Evolutionary conservation across 768 basidiomycete genomes (phyloP).

Genomic region (Kwoniella newhampshirensis): DNA sequence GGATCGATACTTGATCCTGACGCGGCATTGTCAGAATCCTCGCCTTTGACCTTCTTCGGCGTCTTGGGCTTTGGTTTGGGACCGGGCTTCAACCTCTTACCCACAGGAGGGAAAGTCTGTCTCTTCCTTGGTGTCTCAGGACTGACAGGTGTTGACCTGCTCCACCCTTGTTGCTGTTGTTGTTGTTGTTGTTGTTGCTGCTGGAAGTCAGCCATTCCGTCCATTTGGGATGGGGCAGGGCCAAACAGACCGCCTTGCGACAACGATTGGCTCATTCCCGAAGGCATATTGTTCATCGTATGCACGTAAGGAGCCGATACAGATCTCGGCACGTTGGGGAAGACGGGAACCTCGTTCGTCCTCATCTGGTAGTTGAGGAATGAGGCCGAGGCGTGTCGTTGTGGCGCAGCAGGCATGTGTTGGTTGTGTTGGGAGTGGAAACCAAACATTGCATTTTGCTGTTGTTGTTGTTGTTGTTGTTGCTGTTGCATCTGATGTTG

Average conservation of each 20-base stretch:
- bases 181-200: not conserved
- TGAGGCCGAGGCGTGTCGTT: conserved; percentile 23
- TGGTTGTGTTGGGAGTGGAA: not conserved
- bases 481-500: not conserved
- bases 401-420: conserved; percentile 10
- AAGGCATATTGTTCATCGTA: conserved; percentile 17
- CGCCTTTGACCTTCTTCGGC: conserved; percentile 30
- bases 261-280: conserved; percentile 10
- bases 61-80: conserved; percentile 53
- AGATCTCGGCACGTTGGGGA: conserved; percentile 21
- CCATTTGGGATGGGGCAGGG: conserved; percentile 2
- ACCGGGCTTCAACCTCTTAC: conserved; percentile 50
- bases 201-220: not conserved
- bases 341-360: conserved; percentile 19
- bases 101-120: conserved; percentile 32
- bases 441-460: conserved; percentile 3
- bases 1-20: conserved; percentile 9
- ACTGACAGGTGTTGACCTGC: conserved; percentile 5
- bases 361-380: conserved; percentile 28
- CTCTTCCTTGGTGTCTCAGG: conserved; percentile 31
- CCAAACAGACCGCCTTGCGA: conserved; percentile 26
- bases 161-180: conserved; percentile 10
- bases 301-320: conserved; percentile 24
- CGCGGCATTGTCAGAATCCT: conserved; percentile 1
- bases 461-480: not conserved